These are phyloP conservation scores for Sonneratia caseolaris DNA, from an alignment of 345 rosid genomes.

Conservation along the genomic window DNA sequence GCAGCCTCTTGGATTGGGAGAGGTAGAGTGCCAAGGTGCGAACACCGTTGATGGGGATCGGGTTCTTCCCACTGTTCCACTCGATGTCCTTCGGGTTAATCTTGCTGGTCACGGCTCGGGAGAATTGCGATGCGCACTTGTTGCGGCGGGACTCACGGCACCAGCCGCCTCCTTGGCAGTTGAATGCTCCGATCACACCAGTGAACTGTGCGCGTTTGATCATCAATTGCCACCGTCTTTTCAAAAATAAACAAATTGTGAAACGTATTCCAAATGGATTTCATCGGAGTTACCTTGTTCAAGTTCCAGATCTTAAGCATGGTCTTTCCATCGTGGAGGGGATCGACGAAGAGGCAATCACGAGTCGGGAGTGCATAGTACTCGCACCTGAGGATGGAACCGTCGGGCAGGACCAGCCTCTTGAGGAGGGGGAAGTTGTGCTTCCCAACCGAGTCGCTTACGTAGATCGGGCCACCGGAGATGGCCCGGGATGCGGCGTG, in stretches of 20 bases:
- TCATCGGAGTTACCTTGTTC: slow-evolving; percentile 49
- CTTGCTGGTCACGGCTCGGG: slow-evolving; percentile 38
- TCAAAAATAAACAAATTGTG: neutral
- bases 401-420: slow-evolving; percentile 64
- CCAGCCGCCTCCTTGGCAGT: slow-evolving; percentile 99
- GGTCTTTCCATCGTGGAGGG: slow-evolving; percentile 96
- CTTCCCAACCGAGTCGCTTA: slow-evolving; percentile 74
- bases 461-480: slow-evolving; percentile 85
- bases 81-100: slow-evolving; percentile 57
- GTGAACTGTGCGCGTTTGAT: slow-evolving; percentile 32
- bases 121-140: slow-evolving; percentile 56
- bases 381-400: slow-evolving; percentile 72
- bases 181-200: slow-evolving; percentile 80
- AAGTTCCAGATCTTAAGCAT: slow-evolving; percentile 99
- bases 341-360: slow-evolving; percentile 81
- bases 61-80: slow-evolving; percentile 71
- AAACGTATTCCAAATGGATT: neutral
- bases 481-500: slow-evolving; percentile 96
- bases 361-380: slow-evolving; percentile 87
- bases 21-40: slow-evolving; percentile 58
- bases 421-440: slow-evolving; percentile 68
- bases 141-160: slow-evolving; percentile 66
- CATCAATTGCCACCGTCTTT: neutral
- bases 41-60: slow-evolving; percentile 51
- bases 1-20: slow-evolving; percentile 54